Conservation (phyloP, 495 filamentous ascomycete species). For the Trichodelitschia bisporula region DNA sequence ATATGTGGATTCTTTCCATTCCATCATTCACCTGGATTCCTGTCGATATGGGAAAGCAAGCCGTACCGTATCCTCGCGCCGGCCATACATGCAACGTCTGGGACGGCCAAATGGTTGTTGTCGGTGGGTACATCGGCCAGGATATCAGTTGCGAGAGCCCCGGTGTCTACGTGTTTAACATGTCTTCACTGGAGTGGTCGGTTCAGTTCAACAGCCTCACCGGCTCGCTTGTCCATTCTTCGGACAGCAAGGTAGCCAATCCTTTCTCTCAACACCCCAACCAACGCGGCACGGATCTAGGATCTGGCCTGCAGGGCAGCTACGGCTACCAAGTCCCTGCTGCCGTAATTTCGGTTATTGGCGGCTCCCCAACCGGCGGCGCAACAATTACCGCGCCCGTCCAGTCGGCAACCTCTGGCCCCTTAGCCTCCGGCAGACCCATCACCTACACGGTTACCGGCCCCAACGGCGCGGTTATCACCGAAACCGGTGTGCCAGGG, state of each 20-base stretch:
- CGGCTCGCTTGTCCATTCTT: background rate
- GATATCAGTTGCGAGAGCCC: conserved; percentile 38
- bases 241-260: conserved; percentile 9
- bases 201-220: conserved; percentile 28
- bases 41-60: conserved; percentile 25
- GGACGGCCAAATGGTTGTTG: conserved; percentile 44
- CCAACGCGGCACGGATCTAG: conserved; percentile 10
- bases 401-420: conserved; percentile 35
- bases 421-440: conserved; percentile 38
- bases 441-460: conserved; percentile 39
- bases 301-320: conserved; percentile 25
- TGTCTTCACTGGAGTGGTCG: conserved; percentile 32
- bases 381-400: conserved; percentile 44
- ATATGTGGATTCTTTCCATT: conserved; percentile 58
- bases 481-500: conserved; percentile 21
- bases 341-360: conserved; percentile 33
- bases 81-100: conserved; percentile 46
- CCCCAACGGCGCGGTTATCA: conserved; percentile 27
- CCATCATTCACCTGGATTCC: conserved; percentile 50
- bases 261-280: conserved; percentile 19
- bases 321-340: conserved; percentile 40
- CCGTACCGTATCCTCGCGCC: conserved; percentile 33
- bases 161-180: conserved; percentile 46
- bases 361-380: conserved; percentile 31
- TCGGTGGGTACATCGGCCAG: conserved; percentile 43